Evolutionary conservation across 129 eudicot species (phyloP), one percentile per base, ranked within the genome.

Genomic region (Dittrichia graveolens): DNA sequence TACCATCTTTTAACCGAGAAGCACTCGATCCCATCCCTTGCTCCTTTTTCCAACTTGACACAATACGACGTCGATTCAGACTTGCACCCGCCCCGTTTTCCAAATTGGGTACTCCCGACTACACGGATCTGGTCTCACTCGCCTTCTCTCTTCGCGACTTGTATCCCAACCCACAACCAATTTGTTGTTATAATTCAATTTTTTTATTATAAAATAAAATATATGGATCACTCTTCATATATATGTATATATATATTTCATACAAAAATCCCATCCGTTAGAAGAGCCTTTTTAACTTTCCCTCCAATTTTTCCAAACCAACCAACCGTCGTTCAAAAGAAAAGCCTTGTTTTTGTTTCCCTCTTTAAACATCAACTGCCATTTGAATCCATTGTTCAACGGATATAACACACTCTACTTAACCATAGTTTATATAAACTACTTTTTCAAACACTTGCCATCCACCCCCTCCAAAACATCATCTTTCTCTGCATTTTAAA

Each of bases 341-440:
- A 12, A 7, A 3, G 31, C 31, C 31, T 24, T 24, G 31, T 24
- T 31, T 9, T 9, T 45, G 44, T 73, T 56, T 45, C 78, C 71
- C 76, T 61, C 76, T 69, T 63, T 40, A 6, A 61, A 42, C 67
- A 78, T 71, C 62, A 71, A 84, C 88, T 75, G 72, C 65, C 86
- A 78, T 86, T 86, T 83, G 83, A 86, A 88, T 61, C 63, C 24
- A 54, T 53, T 75, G 37, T 39, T 57, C 63, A 80, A 82, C 88
- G 84, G 83, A 80, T 65, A 67, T 48, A 39, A 40, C 56, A 16
- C 75, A 77, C 77, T 84, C 67, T 74, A 87, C 81, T 83, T 43
- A 13, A 74, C 64, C 71, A 65, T 41, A 44, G 49, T 61, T 66
- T 63, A 24, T 62, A 9, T 48, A 62, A 42, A 43, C 12, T 11